Evolutionary conservation across 108 stramenopile genomes (phyloP).

Genomic region (Aureococcus anophagefferens): DNA sequence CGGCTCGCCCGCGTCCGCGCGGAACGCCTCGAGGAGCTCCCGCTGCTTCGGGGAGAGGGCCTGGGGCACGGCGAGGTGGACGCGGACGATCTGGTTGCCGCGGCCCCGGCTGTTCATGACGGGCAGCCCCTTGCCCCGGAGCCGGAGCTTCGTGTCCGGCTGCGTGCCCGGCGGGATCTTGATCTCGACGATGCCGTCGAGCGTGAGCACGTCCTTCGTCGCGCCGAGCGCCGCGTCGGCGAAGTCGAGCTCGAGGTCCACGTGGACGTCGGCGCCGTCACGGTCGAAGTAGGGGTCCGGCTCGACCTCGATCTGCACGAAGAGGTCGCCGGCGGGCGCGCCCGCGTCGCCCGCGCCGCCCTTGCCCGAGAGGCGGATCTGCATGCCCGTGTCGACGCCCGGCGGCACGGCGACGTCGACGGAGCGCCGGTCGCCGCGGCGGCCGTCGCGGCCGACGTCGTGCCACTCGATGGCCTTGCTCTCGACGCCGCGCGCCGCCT

Average conservation of each 20-base stretch:
- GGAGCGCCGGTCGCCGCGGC: slow-evolving; percentile 53
- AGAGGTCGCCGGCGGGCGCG: slow-evolving; percentile 47
- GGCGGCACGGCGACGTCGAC: slow-evolving; percentile 77
- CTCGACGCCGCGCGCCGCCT: slow-evolving; percentile 55
- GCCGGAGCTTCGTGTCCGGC: slow-evolving; percentile 74
- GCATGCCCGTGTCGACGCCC: slow-evolving; percentile 88
- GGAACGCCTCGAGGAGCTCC: slow-evolving; percentile 81
- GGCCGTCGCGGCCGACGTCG: slow-evolving; percentile 2
- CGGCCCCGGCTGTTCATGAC: slow-evolving; percentile 43
- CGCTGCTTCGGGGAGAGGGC: slow-evolving; percentile 74
- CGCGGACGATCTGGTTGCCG: slow-evolving; percentile 86
- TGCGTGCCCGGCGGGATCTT: slow-evolving; percentile 84
- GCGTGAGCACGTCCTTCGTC: slow-evolving; percentile 82
- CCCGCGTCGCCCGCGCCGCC: slow-evolving; percentile 84
- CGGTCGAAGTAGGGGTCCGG: slow-evolving; percentile 77
- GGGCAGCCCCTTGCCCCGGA: slow-evolving; percentile 82
- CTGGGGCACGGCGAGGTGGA: slow-evolving; percentile 81
- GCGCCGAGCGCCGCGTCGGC: slow-evolving; percentile 82
- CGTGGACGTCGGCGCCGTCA: slow-evolving; percentile 72
- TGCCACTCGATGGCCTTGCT: not conserved
- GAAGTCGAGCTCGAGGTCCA: slow-evolving; percentile 58
- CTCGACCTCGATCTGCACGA: slow-evolving; percentile 74
- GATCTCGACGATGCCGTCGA: slow-evolving; percentile 86
- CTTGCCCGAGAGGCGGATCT: slow-evolving; percentile 67
- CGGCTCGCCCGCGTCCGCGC: slow-evolving; percentile 48